Conservation (phyloP, 495 filamentous ascomycete species). For the Aspergillus carlsbadensis region DNA sequence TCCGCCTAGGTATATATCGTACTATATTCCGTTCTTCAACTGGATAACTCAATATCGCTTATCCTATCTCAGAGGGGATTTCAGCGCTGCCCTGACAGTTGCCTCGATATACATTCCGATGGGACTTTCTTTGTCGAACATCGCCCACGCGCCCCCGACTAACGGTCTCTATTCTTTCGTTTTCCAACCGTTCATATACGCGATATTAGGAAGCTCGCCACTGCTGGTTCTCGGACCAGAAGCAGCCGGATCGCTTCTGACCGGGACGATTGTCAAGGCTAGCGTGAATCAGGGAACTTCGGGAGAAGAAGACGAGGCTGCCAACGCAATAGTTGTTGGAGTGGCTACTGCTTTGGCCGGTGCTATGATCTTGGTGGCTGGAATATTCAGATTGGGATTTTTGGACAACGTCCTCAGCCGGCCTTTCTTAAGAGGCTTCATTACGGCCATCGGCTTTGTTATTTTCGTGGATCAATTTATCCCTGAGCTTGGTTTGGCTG, state of each 20-base stretch:
- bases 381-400: constrained; percentile 84
- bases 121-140: constrained; percentile 87
- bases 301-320: constrained; percentile 65
- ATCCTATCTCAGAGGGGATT: constrained; percentile 80
- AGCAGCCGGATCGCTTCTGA: constrained; percentile 86
- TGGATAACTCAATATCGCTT: constrained; percentile 85
- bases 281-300: constrained; percentile 67
- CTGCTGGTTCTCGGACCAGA: constrained; percentile 95
- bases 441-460: constrained; percentile 92
- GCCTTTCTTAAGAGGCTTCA: constrained; percentile 92
- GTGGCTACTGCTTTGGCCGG: constrained; percentile 85
- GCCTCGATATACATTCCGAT: constrained; percentile 98
- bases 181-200: constrained; percentile 87
- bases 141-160: constrained; percentile 89
- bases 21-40: constrained; percentile 87
- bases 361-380: constrained; percentile 79
- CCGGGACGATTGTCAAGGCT: constrained; percentile 78
- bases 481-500: constrained; percentile 79
- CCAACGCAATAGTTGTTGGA: constrained; percentile 83
- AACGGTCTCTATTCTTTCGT: constrained; percentile 96
- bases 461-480: constrained; percentile 95
- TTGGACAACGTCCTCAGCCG: constrained; percentile 91
- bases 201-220: constrained; percentile 84
- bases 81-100: constrained; percentile 83
- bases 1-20: constrained; percentile 72